Base-by-base conservation (phyloP, 2,329 filamentous ascomycete species). In the Zymoseptoria pseudotritici region DNA sequence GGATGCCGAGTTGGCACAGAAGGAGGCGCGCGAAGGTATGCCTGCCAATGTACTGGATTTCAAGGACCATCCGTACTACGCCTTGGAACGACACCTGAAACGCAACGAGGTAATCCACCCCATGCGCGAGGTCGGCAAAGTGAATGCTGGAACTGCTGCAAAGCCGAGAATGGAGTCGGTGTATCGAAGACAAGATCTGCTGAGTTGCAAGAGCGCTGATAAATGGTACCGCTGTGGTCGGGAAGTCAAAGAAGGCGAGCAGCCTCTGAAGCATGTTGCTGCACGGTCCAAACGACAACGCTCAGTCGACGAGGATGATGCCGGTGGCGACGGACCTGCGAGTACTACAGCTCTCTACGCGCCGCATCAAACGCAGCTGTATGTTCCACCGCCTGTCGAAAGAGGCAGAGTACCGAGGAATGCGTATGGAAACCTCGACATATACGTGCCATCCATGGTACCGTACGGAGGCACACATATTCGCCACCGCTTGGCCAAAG, bases 171-270 rank as follows among this genome's bases (percentile, higher is more conserved):
- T 93, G 62, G 92, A 96, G 72, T 83, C 84, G 56, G 87, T 99
- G 0, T 99, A 90, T 71, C 85, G 92, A 22, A 83, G 94, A 3
- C 82, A 81, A 54, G 90, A 97, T 71, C 90, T 99, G 0, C 86
- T 90, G 56, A 70, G 85, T 4, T 91, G 91, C 1, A 84, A 86
- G 63, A 95, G 86, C 63, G 86, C 85, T 2, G 91, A 96, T 66
- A 91, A 89, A 64, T 99, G 94, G 95, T 97, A 94, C 73, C 86
- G 92, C 2, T 76, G 93, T 61, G 94, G 94, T 0, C 82, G 91
- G 24, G 87, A 91, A 64, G 84, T 99, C 7, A 90, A 85, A 65
- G 76, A 84, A 0, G 85, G 88, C 13, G 90, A 96, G 72, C 87
- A 94, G 58, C 90, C 94, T 0, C 81, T 89, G 13, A 97, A 96